Evolutionary conservation across 2,329 filamentous ascomycete genomes (phyloP), one percentile per base, ranked within the genome.

Genomic region (Tolypocladium tundrense): DNA sequence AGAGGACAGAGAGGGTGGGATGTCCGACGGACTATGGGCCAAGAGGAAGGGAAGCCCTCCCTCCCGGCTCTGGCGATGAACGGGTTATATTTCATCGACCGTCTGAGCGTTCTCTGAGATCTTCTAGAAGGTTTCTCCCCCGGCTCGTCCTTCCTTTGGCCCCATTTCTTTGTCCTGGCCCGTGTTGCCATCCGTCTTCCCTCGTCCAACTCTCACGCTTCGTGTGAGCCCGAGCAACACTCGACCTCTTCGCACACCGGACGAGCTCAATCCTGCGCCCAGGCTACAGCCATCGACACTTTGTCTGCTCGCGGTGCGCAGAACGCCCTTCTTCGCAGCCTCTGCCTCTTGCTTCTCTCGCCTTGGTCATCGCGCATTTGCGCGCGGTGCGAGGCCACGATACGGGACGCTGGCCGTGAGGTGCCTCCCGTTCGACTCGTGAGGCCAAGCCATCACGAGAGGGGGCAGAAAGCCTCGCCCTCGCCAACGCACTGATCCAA

Each of bases 161-260:
- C 58, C 51, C 57, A 60, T 58, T 57, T 59, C 56, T 50, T 41
- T 33, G 42, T 51, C 41, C 40, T 56, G 48, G 48, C 31, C 48
- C 48, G 48, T 52, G 48, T 52, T 35, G 16, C 48, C 31, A 10
- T 37, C 31, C 31, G 4, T 52, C 48, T 37, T 35, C 48, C 48
- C 11, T 52, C 48, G 48, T 52, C 31, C 33, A 35, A 52, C 48
- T n/a, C 24, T n/a, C 48, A 9, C 48, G 21, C 31, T 35, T 42
- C 40, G 31, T 21, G 10, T 16, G 45, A n/a, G 16, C 27, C 16
- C 45, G 27, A 19, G 14, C 14, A 51, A 51, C 31, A 2, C 8
- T 35, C 48, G 45, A 51, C 48, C 9, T n/a, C 31, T 51, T 51
- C 27, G 27, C 48, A 21, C 16, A 51, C 27, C 4, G 35, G n/a